Conservation (phyloP, 176 grass and related monocot genomes). For the Avena sativa region DNA sequence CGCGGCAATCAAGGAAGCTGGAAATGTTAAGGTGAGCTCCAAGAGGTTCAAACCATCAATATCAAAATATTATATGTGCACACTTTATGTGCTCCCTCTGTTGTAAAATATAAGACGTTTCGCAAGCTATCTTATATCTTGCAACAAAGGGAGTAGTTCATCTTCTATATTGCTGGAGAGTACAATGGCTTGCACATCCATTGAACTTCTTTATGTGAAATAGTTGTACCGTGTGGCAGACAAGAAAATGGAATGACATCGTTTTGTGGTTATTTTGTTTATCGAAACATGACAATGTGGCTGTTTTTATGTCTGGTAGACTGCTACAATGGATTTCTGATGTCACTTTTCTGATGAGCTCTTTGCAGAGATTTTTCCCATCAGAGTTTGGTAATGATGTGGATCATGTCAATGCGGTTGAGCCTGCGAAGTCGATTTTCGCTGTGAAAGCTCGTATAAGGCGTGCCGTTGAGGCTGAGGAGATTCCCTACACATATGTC, state of each 20-base stretch:
- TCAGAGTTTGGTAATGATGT: conserved; percentile 61
- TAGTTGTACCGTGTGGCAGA: background rate
- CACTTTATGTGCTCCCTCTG: background rate
- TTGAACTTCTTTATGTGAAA: background rate
- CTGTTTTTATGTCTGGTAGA: background rate
- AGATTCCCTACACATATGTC: background rate
- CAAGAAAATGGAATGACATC: background rate
- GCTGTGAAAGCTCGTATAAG: background rate
- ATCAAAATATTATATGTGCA: background rate
- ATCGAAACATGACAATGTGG: background rate
- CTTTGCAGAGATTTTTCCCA: conserved; percentile 58
- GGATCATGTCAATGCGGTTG: conserved; percentile 13
- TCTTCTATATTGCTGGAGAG: background rate
- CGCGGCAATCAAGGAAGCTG: conserved; percentile 50
- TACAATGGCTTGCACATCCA: background rate
- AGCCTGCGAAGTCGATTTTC: background rate
- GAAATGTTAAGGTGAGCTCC: conserved; percentile 51
- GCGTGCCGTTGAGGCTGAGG: background rate
- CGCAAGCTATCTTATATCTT: too few relatives aligned
- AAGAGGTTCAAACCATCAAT: background rate
- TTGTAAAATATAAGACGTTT: too few relatives aligned
- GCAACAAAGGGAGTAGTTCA: background rate
- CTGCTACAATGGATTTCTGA: background rate
- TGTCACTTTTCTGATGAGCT: background rate
- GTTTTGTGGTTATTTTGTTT: background rate